phyloP scores from a whole-genome alignment of 2,329 filamentous ascomycete genomes.

The Gnomoniopsis smithogilvyi region DNA sequence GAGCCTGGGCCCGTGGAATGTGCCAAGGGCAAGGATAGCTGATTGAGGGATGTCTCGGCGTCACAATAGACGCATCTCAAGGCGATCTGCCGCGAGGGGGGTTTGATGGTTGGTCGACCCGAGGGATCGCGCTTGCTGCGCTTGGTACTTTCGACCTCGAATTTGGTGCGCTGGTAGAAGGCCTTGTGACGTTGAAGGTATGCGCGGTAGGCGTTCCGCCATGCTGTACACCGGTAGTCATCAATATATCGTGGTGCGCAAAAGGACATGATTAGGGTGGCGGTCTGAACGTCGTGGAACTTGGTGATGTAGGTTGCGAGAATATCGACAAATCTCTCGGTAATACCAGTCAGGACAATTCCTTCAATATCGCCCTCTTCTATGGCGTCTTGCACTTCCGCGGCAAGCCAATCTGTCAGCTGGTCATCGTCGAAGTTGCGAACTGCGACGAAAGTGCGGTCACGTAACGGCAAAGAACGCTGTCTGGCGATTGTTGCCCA shows the following conservation, averaged over 20 bases:
- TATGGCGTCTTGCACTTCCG: slow-evolving; percentile 59
- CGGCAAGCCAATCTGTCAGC: slow-evolving; percentile 64
- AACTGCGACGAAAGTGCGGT: slow-evolving; percentile 72
- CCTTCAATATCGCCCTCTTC: slow-evolving; percentile 71
- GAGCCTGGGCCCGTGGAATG: slow-evolving; percentile 6
- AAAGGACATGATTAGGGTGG: slow-evolving; percentile 70
- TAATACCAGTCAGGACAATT: slow-evolving; percentile 74
- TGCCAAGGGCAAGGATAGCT: slow-evolving; percentile 18
- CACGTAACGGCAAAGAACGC: slow-evolving; percentile 67
- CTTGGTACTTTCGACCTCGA: slow-evolving; percentile 73
- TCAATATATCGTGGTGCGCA: slow-evolving; percentile 74
- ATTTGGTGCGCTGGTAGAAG: slow-evolving; percentile 73
- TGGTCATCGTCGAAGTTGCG: slow-evolving; percentile 61
- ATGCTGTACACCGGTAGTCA: slow-evolving; percentile 71
- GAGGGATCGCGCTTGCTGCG: slow-evolving; percentile 56
- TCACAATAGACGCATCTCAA: slow-evolving; percentile 78
- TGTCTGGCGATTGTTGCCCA: slow-evolving; percentile 75
- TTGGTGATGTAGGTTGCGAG: slow-evolving; percentile 73
- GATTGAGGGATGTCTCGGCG: slow-evolving; percentile 42
- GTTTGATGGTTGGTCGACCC: slow-evolving; percentile 60
- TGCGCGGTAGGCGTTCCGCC: slow-evolving; percentile 69
- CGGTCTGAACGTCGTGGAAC: slow-evolving; percentile 76
- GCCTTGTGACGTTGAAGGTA: slow-evolving; percentile 70
- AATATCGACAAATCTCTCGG: slow-evolving; percentile 68
- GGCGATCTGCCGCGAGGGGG: slow-evolving; percentile 66